Conservation (phyloP, 1,284 basidiomycete genomes). For the Spongiforma sp. region DNA sequence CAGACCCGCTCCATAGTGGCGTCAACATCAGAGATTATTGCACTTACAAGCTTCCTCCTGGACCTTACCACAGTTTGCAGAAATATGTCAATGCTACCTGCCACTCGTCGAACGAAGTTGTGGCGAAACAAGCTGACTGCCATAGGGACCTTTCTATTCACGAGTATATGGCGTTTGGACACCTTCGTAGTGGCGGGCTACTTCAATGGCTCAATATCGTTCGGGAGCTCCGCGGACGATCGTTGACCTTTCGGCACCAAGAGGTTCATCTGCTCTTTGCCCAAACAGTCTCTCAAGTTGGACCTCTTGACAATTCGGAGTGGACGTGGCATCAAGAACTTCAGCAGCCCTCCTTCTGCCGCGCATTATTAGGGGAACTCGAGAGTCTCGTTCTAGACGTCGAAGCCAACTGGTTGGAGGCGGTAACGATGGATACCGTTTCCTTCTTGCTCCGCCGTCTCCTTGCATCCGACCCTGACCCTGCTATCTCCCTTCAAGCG, state of each 20-base stretch:
- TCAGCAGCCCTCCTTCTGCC: slow-evolving; percentile 37
- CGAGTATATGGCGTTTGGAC: slow-evolving; percentile 49
- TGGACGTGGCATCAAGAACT: slow-evolving; percentile 45
- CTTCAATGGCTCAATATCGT: slow-evolving; percentile 58
- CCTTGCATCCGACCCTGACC: slow-evolving; percentile 31
- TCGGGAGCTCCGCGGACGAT: slow-evolving; percentile 43
- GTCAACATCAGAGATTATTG: slow-evolving; percentile 31
- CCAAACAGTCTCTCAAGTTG: slow-evolving; percentile 50
- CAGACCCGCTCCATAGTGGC: slow-evolving; percentile 10
- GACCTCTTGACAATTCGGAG: slow-evolving; percentile 28
- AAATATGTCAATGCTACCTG: slow-evolving; percentile 41
- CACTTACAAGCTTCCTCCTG: slow-evolving; percentile 34
- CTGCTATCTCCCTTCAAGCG: slow-evolving; percentile 13
- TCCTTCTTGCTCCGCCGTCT: slow-evolving; percentile 42
- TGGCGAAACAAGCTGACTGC: slow-evolving; percentile 48
- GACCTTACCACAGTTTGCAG: slow-evolving; percentile 44
- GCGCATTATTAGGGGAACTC: slow-evolving; percentile 40
- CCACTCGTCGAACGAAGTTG: slow-evolving; percentile 48
- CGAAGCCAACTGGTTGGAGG: slow-evolving; percentile 49
- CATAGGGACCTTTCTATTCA: slow-evolving; percentile 44
- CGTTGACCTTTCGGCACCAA: slow-evolving; percentile 41
- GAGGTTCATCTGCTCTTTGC: slow-evolving; percentile 46
- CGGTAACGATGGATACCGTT: slow-evolving; percentile 42
- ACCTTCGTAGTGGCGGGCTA: slow-evolving; percentile 46
- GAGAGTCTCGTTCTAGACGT: slow-evolving; percentile 35